Conservation (phyloP, 345 rosid genomes). For the Linum usitatissimum region DNA sequence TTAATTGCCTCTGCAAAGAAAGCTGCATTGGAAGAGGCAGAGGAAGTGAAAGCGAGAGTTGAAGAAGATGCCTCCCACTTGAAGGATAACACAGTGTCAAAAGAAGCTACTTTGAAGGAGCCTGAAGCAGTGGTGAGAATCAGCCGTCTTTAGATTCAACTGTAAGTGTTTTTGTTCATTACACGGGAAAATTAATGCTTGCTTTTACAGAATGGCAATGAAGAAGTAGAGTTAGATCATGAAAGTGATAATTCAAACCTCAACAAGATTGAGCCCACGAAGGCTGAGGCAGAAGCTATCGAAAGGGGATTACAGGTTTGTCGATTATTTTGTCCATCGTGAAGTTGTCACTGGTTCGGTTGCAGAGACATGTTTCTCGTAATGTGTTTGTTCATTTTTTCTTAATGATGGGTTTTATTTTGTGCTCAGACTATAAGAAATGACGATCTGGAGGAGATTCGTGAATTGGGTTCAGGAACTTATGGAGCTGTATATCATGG, state of each 20-base stretch:
- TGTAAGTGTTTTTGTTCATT: conserved; percentile 6
- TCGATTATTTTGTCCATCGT: conserved; percentile 1
- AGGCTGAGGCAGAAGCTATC: conserved; percentile 91
- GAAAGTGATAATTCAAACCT: conserved; percentile 44
- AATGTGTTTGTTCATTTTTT: background rate
- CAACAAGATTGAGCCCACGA: conserved; percentile 77
- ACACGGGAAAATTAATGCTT: conserved; percentile 18
- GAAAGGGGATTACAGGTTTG: conserved; percentile 85
- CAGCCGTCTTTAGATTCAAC: conserved; percentile 9
- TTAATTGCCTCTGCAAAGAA: conserved; percentile 59
- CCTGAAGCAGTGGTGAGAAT: conserved; percentile 52
- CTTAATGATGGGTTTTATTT: conserved; percentile 14
- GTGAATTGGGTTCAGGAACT: conserved; percentile 89
- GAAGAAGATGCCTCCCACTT: conserved; percentile 29
- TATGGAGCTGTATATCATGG: conserved; percentile 98
- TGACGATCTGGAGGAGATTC: conserved; percentile 90
- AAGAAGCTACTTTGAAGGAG: conserved; percentile 28
- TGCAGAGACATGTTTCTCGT: background rate
- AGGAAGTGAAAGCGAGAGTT: conserved; percentile 51
- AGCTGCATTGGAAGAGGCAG: conserved; percentile 74
- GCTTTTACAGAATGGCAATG: conserved; percentile 46
- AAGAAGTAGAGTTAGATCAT: conserved; percentile 54
- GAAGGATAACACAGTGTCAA: conserved; percentile 22
- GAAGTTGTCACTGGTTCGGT: background rate
- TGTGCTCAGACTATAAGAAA: conserved; percentile 61